Conservation (phyloP, 768 basidiomycete species). For the Phallus indusiatus region DNA sequence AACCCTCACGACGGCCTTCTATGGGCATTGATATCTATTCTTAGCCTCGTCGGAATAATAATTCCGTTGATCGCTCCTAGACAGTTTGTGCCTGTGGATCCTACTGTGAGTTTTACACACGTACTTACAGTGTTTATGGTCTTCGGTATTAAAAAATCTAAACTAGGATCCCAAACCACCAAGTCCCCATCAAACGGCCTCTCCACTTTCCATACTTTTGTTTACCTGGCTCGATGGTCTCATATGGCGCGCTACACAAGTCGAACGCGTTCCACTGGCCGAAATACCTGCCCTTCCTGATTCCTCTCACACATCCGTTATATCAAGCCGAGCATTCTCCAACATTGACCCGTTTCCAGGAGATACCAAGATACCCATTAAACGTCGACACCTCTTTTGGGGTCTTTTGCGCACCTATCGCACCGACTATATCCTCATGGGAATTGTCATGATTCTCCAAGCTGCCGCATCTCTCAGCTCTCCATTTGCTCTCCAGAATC, state of each 20-base stretch:
- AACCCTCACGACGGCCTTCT: constrained; percentile 35
- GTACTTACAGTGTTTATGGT: constrained; percentile 8
- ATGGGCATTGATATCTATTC: constrained; percentile 43
- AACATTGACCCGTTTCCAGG: not conserved
- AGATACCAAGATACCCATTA: constrained; percentile 31
- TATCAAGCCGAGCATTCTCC: constrained; percentile 16
- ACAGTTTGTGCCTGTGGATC: constrained; percentile 48
- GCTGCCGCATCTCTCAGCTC: not conserved
- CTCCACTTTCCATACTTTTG: constrained; percentile 31
- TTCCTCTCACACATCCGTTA: constrained; percentile 22
- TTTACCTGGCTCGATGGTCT: constrained; percentile 49
- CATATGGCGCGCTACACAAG: constrained; percentile 33
- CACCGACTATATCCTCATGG: not conserved
- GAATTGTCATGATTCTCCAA: not conserved
- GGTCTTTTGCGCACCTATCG: constrained; percentile 30
- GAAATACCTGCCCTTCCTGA: constrained; percentile 39
- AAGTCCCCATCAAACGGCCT: constrained; percentile 43
- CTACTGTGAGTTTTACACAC: constrained; percentile 27
- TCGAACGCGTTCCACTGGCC: constrained; percentile 34
- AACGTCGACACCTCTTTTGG: constrained; percentile 36
- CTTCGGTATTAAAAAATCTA: too few relatives aligned
- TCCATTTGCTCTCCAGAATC: constrained; percentile 30
- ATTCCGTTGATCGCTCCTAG: constrained; percentile 50
- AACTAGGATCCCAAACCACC: constrained; percentile 17
- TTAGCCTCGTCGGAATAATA: constrained; percentile 34